Evolutionary conservation across 176 grass and related monocot species (phyloP), one percentile per base, ranked within the genome.

Genomic region (Echinochloa phyllopogon): DNA sequence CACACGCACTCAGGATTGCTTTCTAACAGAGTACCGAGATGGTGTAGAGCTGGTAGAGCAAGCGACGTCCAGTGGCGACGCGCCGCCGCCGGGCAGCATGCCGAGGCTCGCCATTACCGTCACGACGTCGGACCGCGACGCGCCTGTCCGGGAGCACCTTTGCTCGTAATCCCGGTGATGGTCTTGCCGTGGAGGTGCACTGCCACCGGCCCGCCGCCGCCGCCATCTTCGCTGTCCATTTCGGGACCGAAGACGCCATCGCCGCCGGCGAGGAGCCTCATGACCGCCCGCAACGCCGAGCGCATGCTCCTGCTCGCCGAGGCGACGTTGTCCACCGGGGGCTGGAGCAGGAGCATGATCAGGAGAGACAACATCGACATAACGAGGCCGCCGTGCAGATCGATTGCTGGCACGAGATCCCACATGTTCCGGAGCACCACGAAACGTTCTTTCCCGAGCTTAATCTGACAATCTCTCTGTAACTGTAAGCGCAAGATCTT

Each of bases 281-380:
- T 3, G 50, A 29, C 4, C 4, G 63, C 79, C 71, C 51, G 23
- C 12, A 61, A 82, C 50, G 23, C 11, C 45, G 27, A 72, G 58
- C 75, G 17, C 0, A 83, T 13, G 76, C 65, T 9, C 20, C 77
- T 12, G 56, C 71, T 55, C 64, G 14, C 74, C 3, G 47, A 23
- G 57, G 77, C 58, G 74, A 50, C 57, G 66, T 73, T 77, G 65
- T 43, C 47, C 33, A 79, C 24, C 36, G 83, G 65, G 0, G 79
- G 78, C 63, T 50, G 25, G 47, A 78, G 24, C 23, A 72, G 65
- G 39, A 79, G 16, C 88, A 57, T 36, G 89, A 87, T 83, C 89
- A 90, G 84, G 74, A 87, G 12, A 87, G 89, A 86, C 37, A 79
- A 87, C 79, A 90, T 74, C 88, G 84, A 83, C 79, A 73, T 6